phyloP scores from a whole-genome alignment of 805 yeast species.

The Tetrapisispora fleetii region DNA sequence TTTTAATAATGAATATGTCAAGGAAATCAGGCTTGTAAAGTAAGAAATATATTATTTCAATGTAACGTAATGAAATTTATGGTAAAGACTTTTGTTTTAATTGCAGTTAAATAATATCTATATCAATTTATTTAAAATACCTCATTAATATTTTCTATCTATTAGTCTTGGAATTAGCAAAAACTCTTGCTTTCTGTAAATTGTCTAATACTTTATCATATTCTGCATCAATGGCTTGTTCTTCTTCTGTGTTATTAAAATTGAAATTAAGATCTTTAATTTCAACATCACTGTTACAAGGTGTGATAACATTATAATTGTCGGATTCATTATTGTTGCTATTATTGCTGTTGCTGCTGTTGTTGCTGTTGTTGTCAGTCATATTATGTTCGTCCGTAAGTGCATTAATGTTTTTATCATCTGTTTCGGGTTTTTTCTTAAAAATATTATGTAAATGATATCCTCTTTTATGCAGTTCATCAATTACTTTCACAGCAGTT shows the following conservation, averaged over 20 bases:
- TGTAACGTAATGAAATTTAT: too few species aligned
- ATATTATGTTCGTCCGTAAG: not conserved
- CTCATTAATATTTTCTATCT: not conserved
- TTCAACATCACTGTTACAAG: not conserved
- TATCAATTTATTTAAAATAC: not conserved
- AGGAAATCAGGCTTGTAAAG: too few species aligned
- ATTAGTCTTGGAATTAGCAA: not conserved
- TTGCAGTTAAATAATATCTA: too few species aligned
- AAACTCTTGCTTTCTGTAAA: constrained; percentile 26
- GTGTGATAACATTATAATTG: not conserved
- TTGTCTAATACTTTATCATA: constrained; percentile 35
- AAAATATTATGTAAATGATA: constrained; percentile 28
- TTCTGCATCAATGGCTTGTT: constrained; percentile 28
- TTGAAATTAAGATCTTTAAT: not conserved
- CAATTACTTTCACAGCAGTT: constrained; percentile 29
- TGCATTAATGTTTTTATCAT: not conserved
- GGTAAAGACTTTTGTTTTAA: not conserved
- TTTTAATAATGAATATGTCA: too few species aligned
- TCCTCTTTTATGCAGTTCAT: constrained; percentile 31
- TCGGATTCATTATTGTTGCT: not conserved
- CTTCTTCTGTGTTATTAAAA: constrained; percentile 9
- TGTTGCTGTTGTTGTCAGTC: not conserved
- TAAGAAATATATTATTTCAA: too few species aligned
- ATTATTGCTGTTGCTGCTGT: too few species aligned
- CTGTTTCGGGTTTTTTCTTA: constrained; percentile 12